Evolutionary conservation across 2,329 filamentous ascomycete genomes (phyloP), one percentile per base, ranked within the genome.

Genomic region (Aureobasidium sp.): DNA sequence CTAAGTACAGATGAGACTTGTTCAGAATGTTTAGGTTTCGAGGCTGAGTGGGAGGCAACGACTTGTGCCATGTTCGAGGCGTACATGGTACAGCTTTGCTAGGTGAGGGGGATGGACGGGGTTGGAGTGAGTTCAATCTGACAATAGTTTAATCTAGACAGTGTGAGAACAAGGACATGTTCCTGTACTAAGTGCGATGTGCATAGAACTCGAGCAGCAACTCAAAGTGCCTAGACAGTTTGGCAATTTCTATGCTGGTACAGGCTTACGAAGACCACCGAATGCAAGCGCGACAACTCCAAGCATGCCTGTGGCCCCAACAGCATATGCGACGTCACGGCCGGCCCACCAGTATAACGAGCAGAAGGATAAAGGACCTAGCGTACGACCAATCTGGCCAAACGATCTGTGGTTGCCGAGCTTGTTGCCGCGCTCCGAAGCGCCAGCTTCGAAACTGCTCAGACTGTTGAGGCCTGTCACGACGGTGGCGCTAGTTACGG

Each of bases 321-420:
- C 81, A 1, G 79, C 81, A 74, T 97, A 99, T 2, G 94, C 94
- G 12, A 86, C 81, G 71, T 95, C 88, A 50, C 94, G 81, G 0
- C 94, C 94, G 7, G 91, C 92, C 94, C 94, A 99, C 94, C 94
- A 99, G 77, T 99, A 99, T 61, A 99, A 79, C 14, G 90, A 91
- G 65, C 94, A 97, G 72, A 99, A 99, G 39, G 96, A 76, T 5
- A 99, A 74, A 0, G 94, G 94, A 0, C 94, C 94, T 12, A 96
- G 74, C 0, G 92, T 91, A 37, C 94, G 83, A 2, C 94, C 94
- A 4, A 92, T 82, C 78, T 99, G 94, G 6, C 94, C 93, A 73
- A 83, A 86, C 67, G 83, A 85, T 31, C 94, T 82, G 67, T 97
- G 81, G 62, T 90, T 87, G 3, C 94, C 94, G 57, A 99, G 77